Evolutionary conservation across 2,329 filamentous ascomycete genomes (phyloP).

Genomic region (Trichoderma sp.): DNA sequence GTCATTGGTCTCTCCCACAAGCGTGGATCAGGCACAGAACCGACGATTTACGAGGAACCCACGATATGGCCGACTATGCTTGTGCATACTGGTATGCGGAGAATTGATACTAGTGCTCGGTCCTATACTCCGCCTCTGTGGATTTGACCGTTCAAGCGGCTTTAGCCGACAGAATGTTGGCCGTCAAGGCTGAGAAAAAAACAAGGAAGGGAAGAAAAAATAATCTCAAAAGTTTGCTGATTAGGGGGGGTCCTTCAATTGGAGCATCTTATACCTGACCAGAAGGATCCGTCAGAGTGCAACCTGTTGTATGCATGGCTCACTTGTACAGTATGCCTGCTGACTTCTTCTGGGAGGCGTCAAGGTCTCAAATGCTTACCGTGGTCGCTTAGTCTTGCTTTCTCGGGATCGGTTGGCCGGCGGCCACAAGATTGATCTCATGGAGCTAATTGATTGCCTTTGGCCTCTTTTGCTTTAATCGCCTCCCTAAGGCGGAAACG

Average conservation of each 20-base stretch:
- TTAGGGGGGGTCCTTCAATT: not conserved
- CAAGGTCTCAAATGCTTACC: slow-evolving; percentile 14
- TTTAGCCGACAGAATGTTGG: not conserved
- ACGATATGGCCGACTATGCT: not conserved
- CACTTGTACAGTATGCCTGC: not conserved
- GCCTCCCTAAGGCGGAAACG: slow-evolving; percentile 15
- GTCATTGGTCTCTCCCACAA: slow-evolving; percentile 7
- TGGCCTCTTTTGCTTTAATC: slow-evolving; percentile 13
- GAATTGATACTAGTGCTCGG: not conserved
- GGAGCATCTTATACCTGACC: not conserved
- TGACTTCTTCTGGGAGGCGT: slow-evolving; percentile 17
- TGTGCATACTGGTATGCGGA: not conserved
- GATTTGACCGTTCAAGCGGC: not conserved
- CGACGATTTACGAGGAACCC: not conserved
- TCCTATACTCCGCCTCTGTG: not conserved
- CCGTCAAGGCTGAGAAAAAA: not conserved
- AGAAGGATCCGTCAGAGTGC: not conserved
- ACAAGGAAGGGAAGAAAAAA: too few species aligned
- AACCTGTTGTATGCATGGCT: not conserved
- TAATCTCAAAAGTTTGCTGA: not conserved
- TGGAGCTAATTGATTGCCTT: slow-evolving; percentile 4
- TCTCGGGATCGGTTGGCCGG: slow-evolving; percentile 14
- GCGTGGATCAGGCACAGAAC: slow-evolving; percentile 17
- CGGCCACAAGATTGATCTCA: slow-evolving; percentile 18
- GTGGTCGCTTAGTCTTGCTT: slow-evolving; percentile 10